phyloP scores from a whole-genome alignment of 495 filamentous ascomycete species.

The Aspergillus mulundensis region DNA sequence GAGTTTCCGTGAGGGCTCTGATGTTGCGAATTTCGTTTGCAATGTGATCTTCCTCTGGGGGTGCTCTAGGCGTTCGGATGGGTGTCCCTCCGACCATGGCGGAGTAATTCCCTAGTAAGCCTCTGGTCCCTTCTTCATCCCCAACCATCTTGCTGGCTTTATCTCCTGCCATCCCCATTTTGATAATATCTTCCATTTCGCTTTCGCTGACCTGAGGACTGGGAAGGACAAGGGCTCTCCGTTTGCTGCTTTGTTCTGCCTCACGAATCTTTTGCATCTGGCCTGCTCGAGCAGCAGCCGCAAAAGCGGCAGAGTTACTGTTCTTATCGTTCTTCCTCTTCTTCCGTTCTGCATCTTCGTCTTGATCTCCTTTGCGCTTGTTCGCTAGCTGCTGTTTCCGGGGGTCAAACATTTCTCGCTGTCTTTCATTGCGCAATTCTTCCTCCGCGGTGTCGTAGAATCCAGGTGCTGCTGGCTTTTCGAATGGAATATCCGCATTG shows the following conservation, averaged over 20 bases:
- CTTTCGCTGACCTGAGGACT: slow-evolving; percentile 86
- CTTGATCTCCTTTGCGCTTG: slow-evolving; percentile 88
- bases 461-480: slow-evolving; percentile 82
- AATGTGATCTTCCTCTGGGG: slow-evolving; percentile 89
- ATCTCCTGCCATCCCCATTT: slow-evolving; percentile 95
- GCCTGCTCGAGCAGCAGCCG: slow-evolving; percentile 89
- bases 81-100: slow-evolving; percentile 77
- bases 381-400: slow-evolving; percentile 93
- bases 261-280: slow-evolving; percentile 95
- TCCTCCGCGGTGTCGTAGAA: slow-evolving; percentile 94
- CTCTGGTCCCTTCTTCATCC: slow-evolving; percentile 80
- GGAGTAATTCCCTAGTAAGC: slow-evolving; percentile 80
- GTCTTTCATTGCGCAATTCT: slow-evolving; percentile 71
- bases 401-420: slow-evolving; percentile 86
- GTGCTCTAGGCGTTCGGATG: slow-evolving; percentile 84
- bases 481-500: slow-evolving; percentile 97
- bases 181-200: slow-evolving; percentile 96
- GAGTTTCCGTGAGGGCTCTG: slow-evolving; percentile 84
- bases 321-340: slow-evolving; percentile 82
- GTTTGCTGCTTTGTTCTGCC: slow-evolving; percentile 93
- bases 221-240: slow-evolving; percentile 73
- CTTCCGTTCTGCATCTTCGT: slow-evolving; percentile 78
- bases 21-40: slow-evolving; percentile 97
- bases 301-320: slow-evolving; percentile 65
- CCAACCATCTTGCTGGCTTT: slow-evolving; percentile 72